phyloP scores from a whole-genome alignment of 2,329 filamentous ascomycete species.

The Aspergillus neotritici region DNA sequence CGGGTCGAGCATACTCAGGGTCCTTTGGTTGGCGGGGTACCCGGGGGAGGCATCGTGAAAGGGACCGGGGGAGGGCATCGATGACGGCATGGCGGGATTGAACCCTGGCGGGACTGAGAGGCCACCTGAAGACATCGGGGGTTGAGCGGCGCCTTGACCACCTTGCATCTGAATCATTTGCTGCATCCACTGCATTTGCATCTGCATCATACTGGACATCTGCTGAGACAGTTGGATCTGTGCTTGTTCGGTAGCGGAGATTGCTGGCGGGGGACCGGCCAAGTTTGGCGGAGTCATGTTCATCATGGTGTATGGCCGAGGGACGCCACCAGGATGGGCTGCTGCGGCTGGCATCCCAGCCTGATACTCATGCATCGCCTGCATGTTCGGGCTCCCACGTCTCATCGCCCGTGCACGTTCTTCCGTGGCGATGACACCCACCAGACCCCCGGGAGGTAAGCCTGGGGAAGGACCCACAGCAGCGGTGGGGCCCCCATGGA shows the following conservation, averaged over 20 bases:
- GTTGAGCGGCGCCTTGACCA: slow-evolving; percentile 28
- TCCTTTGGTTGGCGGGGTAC: slow-evolving; percentile 46
- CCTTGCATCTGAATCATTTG: slow-evolving; percentile 60
- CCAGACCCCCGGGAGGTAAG: slow-evolving; percentile 67
- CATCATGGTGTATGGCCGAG: slow-evolving; percentile 36
- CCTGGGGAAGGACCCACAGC: slow-evolving; percentile 29
- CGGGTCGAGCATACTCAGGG: slow-evolving; percentile 80
- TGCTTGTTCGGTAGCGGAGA: slow-evolving; percentile 62
- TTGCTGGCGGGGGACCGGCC: slow-evolving; percentile 22
- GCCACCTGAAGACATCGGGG: slow-evolving; percentile 25
- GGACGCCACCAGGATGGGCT: slow-evolving; percentile 26
- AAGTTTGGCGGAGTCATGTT: slow-evolving; percentile 19
- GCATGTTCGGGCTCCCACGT: slow-evolving; percentile 68
- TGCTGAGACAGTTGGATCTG: slow-evolving; percentile 77
- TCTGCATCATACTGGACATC: slow-evolving; percentile 83
- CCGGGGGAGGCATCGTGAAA: slow-evolving; percentile 15
- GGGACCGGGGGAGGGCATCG: slow-evolving; percentile 37
- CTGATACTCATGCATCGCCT: slow-evolving; percentile 41
- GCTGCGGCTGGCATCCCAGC: slow-evolving; percentile 27
- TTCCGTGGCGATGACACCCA: slow-evolving; percentile 82
- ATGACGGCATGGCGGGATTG: slow-evolving; percentile 39
- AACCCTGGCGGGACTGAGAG: slow-evolving; percentile 21
- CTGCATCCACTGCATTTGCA: slow-evolving; percentile 94
- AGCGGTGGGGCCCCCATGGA: slow-evolving; percentile 32
- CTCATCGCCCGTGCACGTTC: slow-evolving; percentile 73